Evolutionary conservation across 768 basidiomycete species (phyloP), one percentile per base, ranked within the genome.

Genomic region (Rhodosporidiobolus odoratus): DNA sequence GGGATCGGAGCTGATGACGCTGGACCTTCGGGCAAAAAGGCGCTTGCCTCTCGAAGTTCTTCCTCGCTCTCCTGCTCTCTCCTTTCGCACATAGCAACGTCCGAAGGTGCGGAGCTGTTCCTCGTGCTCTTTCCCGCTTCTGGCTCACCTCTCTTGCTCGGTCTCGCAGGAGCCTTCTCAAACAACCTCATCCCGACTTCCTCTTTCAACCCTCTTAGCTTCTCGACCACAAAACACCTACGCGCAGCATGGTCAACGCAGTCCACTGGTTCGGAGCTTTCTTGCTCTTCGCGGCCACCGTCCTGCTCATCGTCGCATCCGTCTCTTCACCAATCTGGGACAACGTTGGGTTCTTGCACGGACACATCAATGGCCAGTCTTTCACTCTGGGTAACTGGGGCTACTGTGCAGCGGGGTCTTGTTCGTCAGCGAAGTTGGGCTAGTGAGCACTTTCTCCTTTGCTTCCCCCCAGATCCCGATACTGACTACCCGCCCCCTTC

Each of bases 361-460:
- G 66, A 1, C 7, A 10, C 23, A 32, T 68, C 25, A 48, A 68
- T 38, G 67, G 62, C 23, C 52, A 52, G 40, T 10, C 13, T 19
- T 32, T 66, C 41, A 58, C 54, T 3, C 30, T 59, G 30, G 72
- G 72, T 23, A 66, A 66, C 61, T 73, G 72, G 72, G 72, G 72
- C n/a, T 41, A 13, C 8, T 69, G 61, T 61, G 17, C n/a, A 2
- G 41, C 32, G 8, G 56, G 30, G 7, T 25, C 19, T 0, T 68
- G 66, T 47, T 58, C 68, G 30, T 17, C 8, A 10, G 17, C 54
- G 0, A 56, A 34, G 27, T 35, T 69, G 16, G 72, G 72, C 15
- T 73, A 73, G 56, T 58, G 62, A 23, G 66, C 45, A 0, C 3
- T 27, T 4, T 13, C 35, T 40, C 10, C 19, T n/a, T 30, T 48